Evolutionary conservation across 208 protist genomes (phyloP), one percentile per base, ranked within the genome.

Genomic region (Acanthamoeba royreba): DNA sequence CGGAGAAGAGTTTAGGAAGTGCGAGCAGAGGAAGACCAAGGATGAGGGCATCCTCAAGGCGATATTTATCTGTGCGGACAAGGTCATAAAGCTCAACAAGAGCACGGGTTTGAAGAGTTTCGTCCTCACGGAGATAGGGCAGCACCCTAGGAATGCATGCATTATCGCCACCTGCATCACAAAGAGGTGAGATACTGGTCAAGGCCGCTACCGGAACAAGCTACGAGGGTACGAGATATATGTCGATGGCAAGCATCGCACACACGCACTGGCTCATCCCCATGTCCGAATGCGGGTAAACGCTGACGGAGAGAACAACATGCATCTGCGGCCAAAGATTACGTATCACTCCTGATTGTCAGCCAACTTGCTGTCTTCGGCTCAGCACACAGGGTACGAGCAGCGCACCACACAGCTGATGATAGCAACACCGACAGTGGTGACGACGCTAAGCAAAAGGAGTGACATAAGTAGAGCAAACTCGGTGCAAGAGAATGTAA

Each of bases 371-470:
- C 49, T 55, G 13, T 55, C 49, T 55, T 55, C 13, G 49, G 49
- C 13, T 9, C 49, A n/a, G n/a, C n/a, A n/a, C n/a, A n/a, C n/a
- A n/a, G n/a, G n/a, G n/a, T n/a, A n/a, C n/a, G n/a, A n/a, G n/a
- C n/a, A 22, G 22, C 47, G 47, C 22, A 87, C 77, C 77, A 43
- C 85, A 91, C 2, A 91, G 55, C 35, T 91, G 85, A 22, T 47
- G 85, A 35, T 40, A 91, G 35, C 85, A 91, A 52, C 85, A 91
- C 4, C 85, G 47, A n/a, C 85, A 91, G 3, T 91, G 85, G 49
- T 91, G 85, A 42, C 63, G 63, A 42, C 63, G 63, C 63, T 74
- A 58, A 58, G 13, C 22, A 58, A 58, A 58, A 22, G 15, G 22
- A 58, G 49, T 22, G 49, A 58, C 15, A 58, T 13, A 13, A 58